A percentile compares a stretch with the other conserved stretches of the same genome.
Conservation (phyloP, 208 protist genomes). For the Naegleria fowleri region DNA sequence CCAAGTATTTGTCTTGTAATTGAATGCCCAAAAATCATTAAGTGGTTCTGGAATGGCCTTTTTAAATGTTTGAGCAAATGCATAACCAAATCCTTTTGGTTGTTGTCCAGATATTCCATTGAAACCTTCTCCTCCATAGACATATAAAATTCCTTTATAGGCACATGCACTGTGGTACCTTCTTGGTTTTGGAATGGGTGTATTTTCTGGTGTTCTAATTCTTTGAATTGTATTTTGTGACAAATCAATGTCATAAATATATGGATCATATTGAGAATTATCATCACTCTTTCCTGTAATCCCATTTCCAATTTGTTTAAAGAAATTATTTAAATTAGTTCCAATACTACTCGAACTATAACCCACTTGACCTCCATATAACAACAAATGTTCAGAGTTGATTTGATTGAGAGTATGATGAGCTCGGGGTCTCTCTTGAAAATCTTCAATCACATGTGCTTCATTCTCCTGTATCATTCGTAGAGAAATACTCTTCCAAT, state of each 20-base stretch:
- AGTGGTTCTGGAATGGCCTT: background rate
- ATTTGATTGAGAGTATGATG: background rate
- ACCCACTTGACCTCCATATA: background rate
- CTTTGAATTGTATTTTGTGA: background rate
- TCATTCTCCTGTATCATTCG: background rate
- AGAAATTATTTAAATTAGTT: background rate
- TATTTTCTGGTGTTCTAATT: background rate
- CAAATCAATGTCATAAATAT: slow-evolving; percentile 25
- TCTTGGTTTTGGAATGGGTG: background rate
- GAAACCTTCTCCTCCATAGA: slow-evolving; percentile 3
- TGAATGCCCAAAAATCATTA: background rate
- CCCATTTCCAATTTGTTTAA: background rate
- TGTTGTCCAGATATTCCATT: background rate
- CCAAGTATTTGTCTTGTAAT: background rate
- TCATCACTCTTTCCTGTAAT: background rate
- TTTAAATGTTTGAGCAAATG: background rate
- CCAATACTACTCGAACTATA: background rate
- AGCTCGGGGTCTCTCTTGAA: background rate
- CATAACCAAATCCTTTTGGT: background rate
- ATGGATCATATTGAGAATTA: background rate
- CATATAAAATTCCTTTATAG: background rate
- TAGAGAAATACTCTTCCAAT: background rate
- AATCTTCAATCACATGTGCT: background rate
- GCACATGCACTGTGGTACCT: background rate
- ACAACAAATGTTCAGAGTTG: background rate